Percentiles rank a stretch among this genome's conserved stretches.
Evolutionary conservation across 192 early-diverging fungal species (phyloP).

Genomic region (Entrophospora sp.): DNA sequence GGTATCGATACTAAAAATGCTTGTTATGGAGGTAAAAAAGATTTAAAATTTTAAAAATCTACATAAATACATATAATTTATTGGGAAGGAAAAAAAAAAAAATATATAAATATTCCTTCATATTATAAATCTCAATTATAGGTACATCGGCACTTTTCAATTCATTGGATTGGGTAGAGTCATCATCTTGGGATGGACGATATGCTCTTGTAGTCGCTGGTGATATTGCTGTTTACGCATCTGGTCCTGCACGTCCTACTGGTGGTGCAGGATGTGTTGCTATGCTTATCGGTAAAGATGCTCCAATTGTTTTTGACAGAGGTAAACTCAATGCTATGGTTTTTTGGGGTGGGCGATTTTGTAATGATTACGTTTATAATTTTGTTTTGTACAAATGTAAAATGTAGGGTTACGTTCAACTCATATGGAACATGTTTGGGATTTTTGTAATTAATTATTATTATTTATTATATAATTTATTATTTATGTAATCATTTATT

Average conservation of each 20-base stretch:
- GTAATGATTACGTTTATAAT: no score
- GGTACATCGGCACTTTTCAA: slow-evolving; percentile 88
- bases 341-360: no score
- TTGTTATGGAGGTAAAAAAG: slow-evolving; percentile 80
- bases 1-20: slow-evolving; percentile 98
- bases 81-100: no score
- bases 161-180: slow-evolving; percentile 96
- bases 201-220: slow-evolving; percentile 83
- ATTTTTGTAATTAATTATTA: no score
- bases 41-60: not conserved
- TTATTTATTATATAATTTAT: no score
- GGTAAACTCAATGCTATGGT: no score
- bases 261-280: slow-evolving; percentile 89
- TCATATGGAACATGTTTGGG: slow-evolving; percentile 96
- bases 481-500: no score
- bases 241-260: slow-evolving; percentile 85
- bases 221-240: slow-evolving; percentile 95
- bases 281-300: slow-evolving; percentile 86
- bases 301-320: slow-evolving; percentile 87
- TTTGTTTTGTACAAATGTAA: no score
- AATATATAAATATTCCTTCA: no score
- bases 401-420: slow-evolving; percentile 72
- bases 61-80: no score
- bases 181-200: slow-evolving; percentile 89
- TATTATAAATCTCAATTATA: not conserved